Evolutionary conservation across 2,329 filamentous ascomycete species (phyloP).

Genomic region (Colletotrichum scovillei): DNA sequence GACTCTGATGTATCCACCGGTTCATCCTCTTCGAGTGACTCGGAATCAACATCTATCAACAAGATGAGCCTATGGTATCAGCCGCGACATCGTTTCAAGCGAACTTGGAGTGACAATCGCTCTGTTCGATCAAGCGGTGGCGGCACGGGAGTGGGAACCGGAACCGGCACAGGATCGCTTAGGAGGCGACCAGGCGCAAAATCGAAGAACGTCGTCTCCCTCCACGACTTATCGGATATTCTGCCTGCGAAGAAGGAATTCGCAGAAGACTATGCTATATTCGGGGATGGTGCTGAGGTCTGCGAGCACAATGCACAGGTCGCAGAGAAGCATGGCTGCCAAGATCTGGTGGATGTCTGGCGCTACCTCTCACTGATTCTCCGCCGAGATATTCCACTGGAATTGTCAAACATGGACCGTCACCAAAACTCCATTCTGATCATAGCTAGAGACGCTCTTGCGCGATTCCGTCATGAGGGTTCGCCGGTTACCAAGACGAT

Average conservation of each 20-base stretch:
- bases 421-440: constrained; percentile 72
- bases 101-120: constrained; percentile 67
- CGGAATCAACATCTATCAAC: constrained; percentile 72
- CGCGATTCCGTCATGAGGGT: constrained; percentile 46
- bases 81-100: constrained; percentile 62
- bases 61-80: constrained; percentile 69
- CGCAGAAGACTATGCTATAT: constrained; percentile 84
- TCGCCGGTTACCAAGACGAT: constrained; percentile 29
- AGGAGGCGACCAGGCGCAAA: constrained; percentile 60
- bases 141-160: constrained; percentile 69
- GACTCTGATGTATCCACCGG: constrained; percentile 61
- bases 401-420: constrained; percentile 67
- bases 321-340: constrained; percentile 76
- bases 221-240: constrained; percentile 76
- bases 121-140: constrained; percentile 70
- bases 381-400: constrained; percentile 78
- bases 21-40: constrained; percentile 66
- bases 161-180: constrained; percentile 50
- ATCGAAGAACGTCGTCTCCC: constrained; percentile 77
- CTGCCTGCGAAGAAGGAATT: constrained; percentile 84
- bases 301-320: constrained; percentile 87
- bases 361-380: constrained; percentile 82
- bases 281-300: constrained; percentile 83
- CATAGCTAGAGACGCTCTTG: constrained; percentile 72
- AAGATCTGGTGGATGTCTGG: constrained; percentile 86